A percentile compares a stretch with the other conserved stretches of the same genome.
Evolutionary conservation across 2,329 filamentous ascomycete genomes (phyloP).

Genomic region (Sporothrix pallida): DNA sequence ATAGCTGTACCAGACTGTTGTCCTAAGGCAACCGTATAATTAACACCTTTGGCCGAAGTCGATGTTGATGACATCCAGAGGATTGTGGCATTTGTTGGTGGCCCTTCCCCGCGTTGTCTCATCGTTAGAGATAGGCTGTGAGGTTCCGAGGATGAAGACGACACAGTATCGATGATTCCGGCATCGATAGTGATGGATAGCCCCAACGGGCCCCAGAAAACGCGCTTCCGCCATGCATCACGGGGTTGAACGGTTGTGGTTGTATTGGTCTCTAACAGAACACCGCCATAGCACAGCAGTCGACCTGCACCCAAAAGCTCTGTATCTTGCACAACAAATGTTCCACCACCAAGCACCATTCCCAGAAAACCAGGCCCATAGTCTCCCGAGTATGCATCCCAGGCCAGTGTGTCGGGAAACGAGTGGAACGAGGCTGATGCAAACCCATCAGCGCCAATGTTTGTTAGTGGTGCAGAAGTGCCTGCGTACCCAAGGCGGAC

Average conservation of each 20-base stretch:
- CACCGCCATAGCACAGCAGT: background rate
- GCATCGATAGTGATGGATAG: background rate
- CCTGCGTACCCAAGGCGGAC: background rate
- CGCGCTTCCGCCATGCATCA: background rate
- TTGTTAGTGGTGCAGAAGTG: background rate
- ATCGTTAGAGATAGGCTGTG: background rate
- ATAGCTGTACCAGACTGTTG: background rate
- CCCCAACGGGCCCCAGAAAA: background rate
- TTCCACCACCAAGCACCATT: background rate
- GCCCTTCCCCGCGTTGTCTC: background rate
- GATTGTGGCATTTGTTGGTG: background rate
- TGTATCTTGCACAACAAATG: background rate
- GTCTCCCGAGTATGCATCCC: background rate
- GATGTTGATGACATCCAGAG: background rate
- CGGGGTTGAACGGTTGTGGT: background rate
- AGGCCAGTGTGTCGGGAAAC: background rate
- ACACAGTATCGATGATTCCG: background rate
- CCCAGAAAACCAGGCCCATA: background rate
- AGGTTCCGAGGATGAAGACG: background rate
- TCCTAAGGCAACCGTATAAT: background rate
- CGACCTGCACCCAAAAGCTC: background rate
- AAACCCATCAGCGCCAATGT: background rate
- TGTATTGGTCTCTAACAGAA: background rate
- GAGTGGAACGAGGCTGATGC: constrained; percentile 4
- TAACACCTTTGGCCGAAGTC: background rate